A percentile compares a stretch with the other conserved stretches of the same genome.
Evolutionary conservation across 805 yeast genomes (phyloP).

Genomic region (Candida broadrunensis): DNA sequence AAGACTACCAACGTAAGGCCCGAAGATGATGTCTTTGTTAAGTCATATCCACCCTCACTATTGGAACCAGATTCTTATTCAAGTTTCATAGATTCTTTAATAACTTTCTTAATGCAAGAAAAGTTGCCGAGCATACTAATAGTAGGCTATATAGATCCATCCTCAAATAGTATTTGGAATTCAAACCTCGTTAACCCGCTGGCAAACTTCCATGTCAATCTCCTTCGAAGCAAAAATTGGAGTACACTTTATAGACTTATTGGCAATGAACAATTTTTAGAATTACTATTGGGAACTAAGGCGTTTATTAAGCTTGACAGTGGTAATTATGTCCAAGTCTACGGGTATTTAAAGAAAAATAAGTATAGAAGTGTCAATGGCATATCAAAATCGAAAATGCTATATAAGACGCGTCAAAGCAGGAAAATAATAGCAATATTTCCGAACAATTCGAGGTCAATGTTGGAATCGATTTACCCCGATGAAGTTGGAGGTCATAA

Average conservation of each 20-base stretch:
- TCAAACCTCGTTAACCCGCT: conserved; percentile 30
- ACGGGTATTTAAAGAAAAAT: conserved; percentile 15
- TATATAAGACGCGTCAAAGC: conserved; percentile 1
- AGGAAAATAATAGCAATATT: not conserved
- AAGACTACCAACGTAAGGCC: not conserved
- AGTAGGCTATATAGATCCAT: conserved; percentile 42
- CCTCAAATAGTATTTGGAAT: conserved; percentile 23
- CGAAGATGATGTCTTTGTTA: not conserved
- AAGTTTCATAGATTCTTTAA: conserved; percentile 1
- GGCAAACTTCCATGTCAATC: conserved; percentile 29
- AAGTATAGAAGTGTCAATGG: not conserved
- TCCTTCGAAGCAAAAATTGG: conserved; percentile 46
- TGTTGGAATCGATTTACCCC: not conserved
- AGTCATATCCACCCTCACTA: not conserved
- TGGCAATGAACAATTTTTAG: conserved; percentile 38
- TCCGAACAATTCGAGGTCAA: not conserved
- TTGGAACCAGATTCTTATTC: not conserved
- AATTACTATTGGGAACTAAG: conserved; percentile 33
- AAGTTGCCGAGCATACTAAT: conserved; percentile 35
- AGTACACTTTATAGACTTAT: conserved; percentile 32
- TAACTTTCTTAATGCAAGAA: conserved; percentile 4
- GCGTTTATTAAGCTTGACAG: conserved; percentile 19
- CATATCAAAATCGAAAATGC: conserved; percentile 1
- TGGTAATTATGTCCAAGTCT: conserved; percentile 18
- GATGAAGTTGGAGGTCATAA: not conserved